These are phyloP conservation scores for Stylosanthes scabra DNA, from an alignment of 331 rosid genomes.

Conservation along the genomic window DNA sequence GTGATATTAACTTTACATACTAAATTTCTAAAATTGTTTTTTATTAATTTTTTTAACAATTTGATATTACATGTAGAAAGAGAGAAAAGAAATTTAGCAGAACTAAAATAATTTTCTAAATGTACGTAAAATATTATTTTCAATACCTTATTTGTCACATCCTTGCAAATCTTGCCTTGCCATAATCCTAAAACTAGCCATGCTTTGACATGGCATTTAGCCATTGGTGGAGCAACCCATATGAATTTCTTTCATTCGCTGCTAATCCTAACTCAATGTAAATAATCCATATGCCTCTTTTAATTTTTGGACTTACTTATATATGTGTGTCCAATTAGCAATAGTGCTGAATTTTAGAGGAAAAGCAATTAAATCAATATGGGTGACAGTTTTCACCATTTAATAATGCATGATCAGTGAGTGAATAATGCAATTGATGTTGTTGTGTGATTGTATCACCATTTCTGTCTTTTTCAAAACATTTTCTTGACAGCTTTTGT, in stretches of 20 bases:
- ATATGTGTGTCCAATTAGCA: background rate
- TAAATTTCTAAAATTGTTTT: no score
- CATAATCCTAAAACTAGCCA: slow-evolving; percentile 17
- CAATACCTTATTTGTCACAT: background rate
- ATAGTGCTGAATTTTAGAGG: background rate
- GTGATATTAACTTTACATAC: no score
- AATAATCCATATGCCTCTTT: no score
- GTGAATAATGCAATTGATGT: background rate
- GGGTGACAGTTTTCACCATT: background rate
- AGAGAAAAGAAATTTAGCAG: no score
- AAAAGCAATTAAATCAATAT: slow-evolving; percentile 2
- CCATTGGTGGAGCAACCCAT: background rate
- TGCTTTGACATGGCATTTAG: slow-evolving; percentile 15
- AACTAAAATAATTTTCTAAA: no score
- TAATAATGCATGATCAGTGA: background rate
- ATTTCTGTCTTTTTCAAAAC: slow-evolving; percentile 11
- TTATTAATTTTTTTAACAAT: no score
- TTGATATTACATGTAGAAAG: no score
- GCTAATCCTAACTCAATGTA: no score
- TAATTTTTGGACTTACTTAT: background rate
- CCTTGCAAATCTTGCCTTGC: background rate
- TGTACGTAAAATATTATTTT: no score
- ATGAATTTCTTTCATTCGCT: no score
- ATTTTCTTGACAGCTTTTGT: slow-evolving; percentile 2
- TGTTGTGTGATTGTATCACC: background rate